Evolutionary conservation across 1,139 yeast genomes (phyloP).

Genomic region (Hansenula sp.): DNA sequence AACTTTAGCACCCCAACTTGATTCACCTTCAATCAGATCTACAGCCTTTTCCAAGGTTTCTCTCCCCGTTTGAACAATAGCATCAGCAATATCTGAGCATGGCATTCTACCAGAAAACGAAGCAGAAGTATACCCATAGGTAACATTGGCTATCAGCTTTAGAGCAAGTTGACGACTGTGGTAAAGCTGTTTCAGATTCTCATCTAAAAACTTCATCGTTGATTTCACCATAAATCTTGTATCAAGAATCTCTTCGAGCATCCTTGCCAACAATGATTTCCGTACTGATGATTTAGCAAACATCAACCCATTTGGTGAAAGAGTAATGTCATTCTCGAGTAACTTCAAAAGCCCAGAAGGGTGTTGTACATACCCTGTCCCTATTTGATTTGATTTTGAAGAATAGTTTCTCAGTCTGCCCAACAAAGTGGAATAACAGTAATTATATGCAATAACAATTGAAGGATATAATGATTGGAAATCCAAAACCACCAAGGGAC

Average conservation of each 20-base stretch:
- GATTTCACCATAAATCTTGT: constrained; percentile 75
- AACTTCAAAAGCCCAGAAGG: constrained; percentile 54
- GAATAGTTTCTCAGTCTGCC: constrained; percentile 61
- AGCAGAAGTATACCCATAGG: constrained; percentile 94
- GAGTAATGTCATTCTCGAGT: constrained; percentile 47
- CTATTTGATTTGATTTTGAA: constrained; percentile 45
- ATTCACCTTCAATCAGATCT: constrained; percentile 54
- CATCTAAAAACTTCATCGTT: constrained; percentile 54
- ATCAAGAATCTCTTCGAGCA: constrained; percentile 79
- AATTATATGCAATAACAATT: constrained; percentile 84
- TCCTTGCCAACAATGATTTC: constrained; percentile 71
- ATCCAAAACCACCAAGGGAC: constrained; percentile 86
- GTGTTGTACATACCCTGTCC: constrained; percentile 44
- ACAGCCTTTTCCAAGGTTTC: constrained; percentile 76
- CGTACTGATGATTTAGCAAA: constrained; percentile 66
- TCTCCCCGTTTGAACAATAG: constrained; percentile 87
- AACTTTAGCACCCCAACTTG: constrained; percentile 80
- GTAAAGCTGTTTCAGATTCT: constrained; percentile 47
- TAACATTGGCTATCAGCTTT: constrained; percentile 88
- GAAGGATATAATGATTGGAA: constrained; percentile 95
- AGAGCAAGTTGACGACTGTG: constrained; percentile 82
- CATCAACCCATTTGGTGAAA: constrained; percentile 86
- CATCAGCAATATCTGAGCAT: constrained; percentile 89
- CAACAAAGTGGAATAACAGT: constrained; percentile 82
- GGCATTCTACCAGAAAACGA: constrained; percentile 97